Conservation (phyloP, 768 basidiomycete species). For the Boletales sp. region DNA sequence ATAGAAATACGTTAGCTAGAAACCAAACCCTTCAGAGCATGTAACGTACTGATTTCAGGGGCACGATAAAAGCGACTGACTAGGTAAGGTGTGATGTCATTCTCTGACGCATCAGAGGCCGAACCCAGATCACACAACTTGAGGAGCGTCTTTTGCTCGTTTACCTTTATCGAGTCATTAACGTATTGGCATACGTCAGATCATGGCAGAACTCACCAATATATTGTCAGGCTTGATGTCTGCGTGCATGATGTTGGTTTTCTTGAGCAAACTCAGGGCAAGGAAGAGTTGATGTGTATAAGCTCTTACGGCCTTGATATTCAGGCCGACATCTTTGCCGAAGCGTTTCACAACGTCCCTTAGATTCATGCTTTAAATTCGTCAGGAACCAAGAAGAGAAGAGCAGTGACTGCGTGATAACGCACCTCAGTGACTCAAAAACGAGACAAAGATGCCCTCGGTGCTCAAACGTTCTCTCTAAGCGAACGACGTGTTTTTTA, state of each 20-base stretch:
- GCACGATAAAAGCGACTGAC: constrained; percentile 98
- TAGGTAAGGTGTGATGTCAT: constrained; percentile 97
- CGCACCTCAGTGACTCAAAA: constrained; percentile 88
- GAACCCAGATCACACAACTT: constrained; percentile 98
- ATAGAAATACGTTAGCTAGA: constrained; percentile 10
- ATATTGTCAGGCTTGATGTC: constrained; percentile 99
- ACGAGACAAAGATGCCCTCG: constrained; percentile 95
- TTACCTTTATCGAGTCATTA: constrained; percentile 56
- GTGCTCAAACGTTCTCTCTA: constrained; percentile 94
- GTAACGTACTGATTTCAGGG: constrained; percentile 88
- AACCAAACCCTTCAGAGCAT: background rate
- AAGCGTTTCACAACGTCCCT: constrained; percentile 97
- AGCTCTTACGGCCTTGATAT: constrained; percentile 96
- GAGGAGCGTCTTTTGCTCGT: constrained; percentile 87
- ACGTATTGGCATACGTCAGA: constrained; percentile 13
- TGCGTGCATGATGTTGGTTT: constrained; percentile 94
- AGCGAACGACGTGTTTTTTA: constrained; percentile 92
- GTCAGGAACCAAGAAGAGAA: constrained; percentile 13
- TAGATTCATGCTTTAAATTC: constrained; percentile 79
- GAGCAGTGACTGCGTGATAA: constrained; percentile 1
- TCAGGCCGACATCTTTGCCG: constrained; percentile 96
- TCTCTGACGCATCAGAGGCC: constrained; percentile 90
- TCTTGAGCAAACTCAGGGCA: constrained; percentile 77
- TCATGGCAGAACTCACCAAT: constrained; percentile 52
- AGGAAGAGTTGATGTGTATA: constrained; percentile 97